These are phyloP conservation scores for Penicillium palitans DNA, from an alignment of 2,329 filamentous ascomycete genomes.

Conservation along the genomic window DNA sequence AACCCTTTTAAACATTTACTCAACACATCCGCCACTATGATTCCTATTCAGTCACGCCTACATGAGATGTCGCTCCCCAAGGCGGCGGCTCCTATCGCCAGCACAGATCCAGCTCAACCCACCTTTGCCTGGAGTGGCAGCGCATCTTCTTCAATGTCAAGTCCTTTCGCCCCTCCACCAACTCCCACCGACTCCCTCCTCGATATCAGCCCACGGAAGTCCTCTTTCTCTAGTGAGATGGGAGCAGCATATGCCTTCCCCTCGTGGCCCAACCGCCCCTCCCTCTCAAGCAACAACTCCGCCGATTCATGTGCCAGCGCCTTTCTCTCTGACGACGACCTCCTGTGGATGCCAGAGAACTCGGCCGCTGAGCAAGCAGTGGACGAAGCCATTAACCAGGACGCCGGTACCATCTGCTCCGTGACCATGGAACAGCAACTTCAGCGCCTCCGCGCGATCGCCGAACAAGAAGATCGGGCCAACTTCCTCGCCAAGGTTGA, in stretches of 20 bases:
- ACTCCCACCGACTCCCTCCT: constrained; percentile 41
- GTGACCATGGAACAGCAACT: constrained; percentile 45
- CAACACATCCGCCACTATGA: constrained; percentile 17
- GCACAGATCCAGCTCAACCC: constrained; percentile 25
- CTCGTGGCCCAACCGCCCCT: constrained; percentile 46
- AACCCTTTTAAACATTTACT: not conserved
- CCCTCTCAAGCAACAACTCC: constrained; percentile 37
- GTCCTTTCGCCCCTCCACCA: constrained; percentile 42
- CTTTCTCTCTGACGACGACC: constrained; percentile 46
- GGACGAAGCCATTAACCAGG: constrained; percentile 29
- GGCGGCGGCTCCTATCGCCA: constrained; percentile 23
- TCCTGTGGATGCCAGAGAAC: constrained; percentile 37
- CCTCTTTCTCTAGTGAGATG: constrained; percentile 43
- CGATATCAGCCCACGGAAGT: constrained; percentile 45
- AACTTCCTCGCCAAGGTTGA: constrained; percentile 44
- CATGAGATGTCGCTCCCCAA: constrained; percentile 26
- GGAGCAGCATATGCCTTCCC: constrained; percentile 46
- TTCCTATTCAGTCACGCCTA: constrained; percentile 27
- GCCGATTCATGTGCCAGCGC: constrained; percentile 37
- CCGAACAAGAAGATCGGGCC: constrained; percentile 40
- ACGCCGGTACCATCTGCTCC: constrained; percentile 27
- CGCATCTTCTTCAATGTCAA: constrained; percentile 32
- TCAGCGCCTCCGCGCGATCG: constrained; percentile 37
- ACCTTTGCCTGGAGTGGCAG: constrained; percentile 27
- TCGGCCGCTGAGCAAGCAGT: constrained; percentile 28